phyloP scores from a whole-genome alignment of 2,329 filamentous ascomycete species.

The Penicillium sp. region DNA sequence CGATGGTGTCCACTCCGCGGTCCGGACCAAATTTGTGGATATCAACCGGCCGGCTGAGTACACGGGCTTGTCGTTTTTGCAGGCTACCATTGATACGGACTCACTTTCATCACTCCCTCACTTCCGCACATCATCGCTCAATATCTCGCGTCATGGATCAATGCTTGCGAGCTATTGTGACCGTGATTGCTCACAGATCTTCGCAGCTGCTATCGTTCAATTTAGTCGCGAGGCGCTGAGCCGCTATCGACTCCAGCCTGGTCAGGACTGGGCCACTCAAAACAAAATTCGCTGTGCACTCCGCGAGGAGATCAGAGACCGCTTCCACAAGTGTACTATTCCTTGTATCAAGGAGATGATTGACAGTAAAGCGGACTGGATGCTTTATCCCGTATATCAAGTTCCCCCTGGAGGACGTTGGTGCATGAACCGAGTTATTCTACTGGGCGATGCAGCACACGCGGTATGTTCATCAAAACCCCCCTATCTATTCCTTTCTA shows the following conservation, averaged over 20 bases:
- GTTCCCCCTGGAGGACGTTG: conserved; percentile 40
- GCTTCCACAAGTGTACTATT: conserved; percentile 38
- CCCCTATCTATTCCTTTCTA: not conserved
- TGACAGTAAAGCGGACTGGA: conserved; percentile 37
- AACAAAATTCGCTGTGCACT: conserved; percentile 36
- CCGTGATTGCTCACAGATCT: conserved; percentile 36
- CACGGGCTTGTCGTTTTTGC: conserved; percentile 42
- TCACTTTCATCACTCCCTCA: conserved; percentile 30
- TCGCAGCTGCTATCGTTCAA: conserved; percentile 41
- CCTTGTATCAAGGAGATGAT: conserved; percentile 41
- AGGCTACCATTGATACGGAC: conserved; percentile 33
- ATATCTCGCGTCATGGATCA: conserved; percentile 39
- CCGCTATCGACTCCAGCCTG: conserved; percentile 24
- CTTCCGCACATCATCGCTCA: conserved; percentile 42
- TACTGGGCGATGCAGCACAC: conserved; percentile 50
- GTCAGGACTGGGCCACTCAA: conserved; percentile 36
- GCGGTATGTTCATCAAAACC: conserved; percentile 35
- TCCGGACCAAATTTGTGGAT: conserved; percentile 40
- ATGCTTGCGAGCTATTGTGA: conserved; percentile 43
- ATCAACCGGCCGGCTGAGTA: conserved; percentile 37
- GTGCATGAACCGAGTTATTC: conserved; percentile 40
- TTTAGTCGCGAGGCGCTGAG: conserved; percentile 31
- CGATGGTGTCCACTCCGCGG: conserved; percentile 43
- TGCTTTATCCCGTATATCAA: conserved; percentile 47
- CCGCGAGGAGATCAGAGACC: conserved; percentile 34